A percentile compares a stretch with the other conserved stretches of the same genome.
phyloP scores from a whole-genome alignment of 805 yeast species.

The Suhomyces kilbournensis region DNA sequence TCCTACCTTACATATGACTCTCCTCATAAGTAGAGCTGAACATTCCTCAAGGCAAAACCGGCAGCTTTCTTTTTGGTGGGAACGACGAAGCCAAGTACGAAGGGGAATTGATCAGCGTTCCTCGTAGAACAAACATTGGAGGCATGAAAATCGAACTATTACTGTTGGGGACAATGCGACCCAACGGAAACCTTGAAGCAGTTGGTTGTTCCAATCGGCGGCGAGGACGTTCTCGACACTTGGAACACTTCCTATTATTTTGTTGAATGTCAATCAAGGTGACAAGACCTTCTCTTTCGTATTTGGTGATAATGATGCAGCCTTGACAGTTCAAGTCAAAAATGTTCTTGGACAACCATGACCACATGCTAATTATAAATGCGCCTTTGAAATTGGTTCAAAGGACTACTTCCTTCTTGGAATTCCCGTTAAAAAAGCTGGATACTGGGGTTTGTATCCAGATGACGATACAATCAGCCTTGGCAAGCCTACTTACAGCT shows the following conservation, averaged over 20 bases:
- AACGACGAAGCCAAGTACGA: conserved; percentile 17
- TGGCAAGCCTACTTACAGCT: neutral
- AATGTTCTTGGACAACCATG: neutral
- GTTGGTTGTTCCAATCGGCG: neutral
- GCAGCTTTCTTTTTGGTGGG: conserved; percentile 17
- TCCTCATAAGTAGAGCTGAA: neutral
- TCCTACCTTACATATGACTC: neutral
- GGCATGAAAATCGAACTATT: neutral
- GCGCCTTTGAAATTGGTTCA: neutral
- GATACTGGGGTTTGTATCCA: neutral
- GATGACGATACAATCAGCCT: neutral
- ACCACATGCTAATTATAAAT: neutral
- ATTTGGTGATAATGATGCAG: neutral
- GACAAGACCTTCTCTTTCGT: neutral
- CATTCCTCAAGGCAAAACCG: neutral
- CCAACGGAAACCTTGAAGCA: neutral
- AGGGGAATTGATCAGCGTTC: conserved; percentile 6
- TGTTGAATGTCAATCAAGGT: neutral
- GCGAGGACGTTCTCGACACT: neutral
- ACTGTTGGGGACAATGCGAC: neutral
- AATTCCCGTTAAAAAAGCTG: neutral
- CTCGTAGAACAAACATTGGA: neutral
- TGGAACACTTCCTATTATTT: neutral
- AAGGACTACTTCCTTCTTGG: neutral
- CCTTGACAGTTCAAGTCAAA: neutral